Base-by-base conservation (phyloP, 208 protist species). In the Trypanosoma congolense region DNA sequence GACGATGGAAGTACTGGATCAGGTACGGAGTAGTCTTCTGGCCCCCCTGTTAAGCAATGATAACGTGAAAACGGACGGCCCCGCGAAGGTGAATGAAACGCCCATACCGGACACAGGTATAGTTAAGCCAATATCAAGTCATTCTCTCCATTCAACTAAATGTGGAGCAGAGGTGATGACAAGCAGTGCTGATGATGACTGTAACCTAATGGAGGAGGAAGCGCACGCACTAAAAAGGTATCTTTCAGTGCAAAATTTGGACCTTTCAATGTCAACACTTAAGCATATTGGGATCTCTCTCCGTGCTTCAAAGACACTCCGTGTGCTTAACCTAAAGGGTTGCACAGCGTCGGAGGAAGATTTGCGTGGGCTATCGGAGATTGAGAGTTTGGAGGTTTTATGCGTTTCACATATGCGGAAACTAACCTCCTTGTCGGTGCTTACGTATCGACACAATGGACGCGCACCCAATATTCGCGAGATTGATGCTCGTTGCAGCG, bases 241-340 rank as follows among this genome's bases (percentile, higher is more conserved):
- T 56, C 45, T 76, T 25, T 45, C 55, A 21, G 57, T 71, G 26
- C 53, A 58, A 31, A 70, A 81, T 8, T 56, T 75, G 26, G 81
- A 87, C 49, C 61, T 87, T 19, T 83, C 75, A 38, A 64, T 77
- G 57, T 78, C 75, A 19, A 83, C 73, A 19, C 78, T 87, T 50
- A 71, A 45, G 51, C 60, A 25, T 26, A 51, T 83, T 30, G 75
- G 76, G 29, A 1, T 49, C 4, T 57, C 50, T 28, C 70, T 85
- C 24, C 31, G 67, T 3, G 43, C 61, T 61, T 77, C 40, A 58
- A 62, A 16, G 74, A 75, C 21, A 45, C 33, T 50, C 4, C 52
- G 48, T 35, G 40, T 56, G 4, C 42, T 65, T 26, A 65, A 56
- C 35, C 33, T 65, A 25, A 65, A 56, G 26, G 46, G 38, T 16